phyloP scores from a whole-genome alignment of 331 rosid genomes.

The Arachis monticola region DNA sequence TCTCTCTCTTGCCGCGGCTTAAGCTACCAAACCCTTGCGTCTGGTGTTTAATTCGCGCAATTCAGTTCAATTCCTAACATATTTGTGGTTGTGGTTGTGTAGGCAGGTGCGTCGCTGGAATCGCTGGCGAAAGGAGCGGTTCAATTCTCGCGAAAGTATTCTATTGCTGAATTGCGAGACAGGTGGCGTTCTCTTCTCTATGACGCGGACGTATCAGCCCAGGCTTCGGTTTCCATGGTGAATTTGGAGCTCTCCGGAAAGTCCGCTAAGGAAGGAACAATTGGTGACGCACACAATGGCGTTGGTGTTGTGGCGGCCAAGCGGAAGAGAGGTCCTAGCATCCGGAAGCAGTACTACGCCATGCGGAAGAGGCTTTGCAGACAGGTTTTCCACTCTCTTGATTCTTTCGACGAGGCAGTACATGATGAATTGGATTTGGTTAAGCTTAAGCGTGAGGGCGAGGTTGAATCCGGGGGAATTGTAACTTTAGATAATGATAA shows the following conservation, averaged over 20 bases:
- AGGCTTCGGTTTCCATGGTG: slow-evolving; percentile 58
- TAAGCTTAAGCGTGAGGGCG: not conserved
- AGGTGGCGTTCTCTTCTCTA: slow-evolving; percentile 82
- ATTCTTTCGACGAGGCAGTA: slow-evolving; percentile 22
- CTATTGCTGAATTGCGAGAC: slow-evolving; percentile 58
- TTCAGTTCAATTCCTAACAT: not conserved
- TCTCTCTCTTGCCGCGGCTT: not conserved
- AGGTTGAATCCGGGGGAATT: not conserved
- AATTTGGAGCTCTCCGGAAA: slow-evolving; percentile 53
- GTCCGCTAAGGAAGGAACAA: slow-evolving; percentile 12
- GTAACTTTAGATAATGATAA: slow-evolving; percentile 33
- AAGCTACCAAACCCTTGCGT: slow-evolving; percentile 38
- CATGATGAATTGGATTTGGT: slow-evolving; percentile 36
- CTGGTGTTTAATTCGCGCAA: not conserved
- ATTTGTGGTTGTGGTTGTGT: not conserved
- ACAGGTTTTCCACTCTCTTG: slow-evolving; percentile 33
- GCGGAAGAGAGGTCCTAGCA: slow-evolving; percentile 45
- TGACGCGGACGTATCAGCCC: slow-evolving; percentile 52
- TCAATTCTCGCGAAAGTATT: slow-evolving; percentile 65
- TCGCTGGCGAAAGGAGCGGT: slow-evolving; percentile 93
- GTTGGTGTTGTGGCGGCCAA: slow-evolving; percentile 37
- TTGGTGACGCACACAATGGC: not conserved
- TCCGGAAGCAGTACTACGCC: slow-evolving; percentile 54
- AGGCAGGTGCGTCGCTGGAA: slow-evolving; percentile 85
- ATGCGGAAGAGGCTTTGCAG: slow-evolving; percentile 52